Evolutionary conservation across 768 basidiomycete species (phyloP).

Genomic region (Tylopilus sp.): DNA sequence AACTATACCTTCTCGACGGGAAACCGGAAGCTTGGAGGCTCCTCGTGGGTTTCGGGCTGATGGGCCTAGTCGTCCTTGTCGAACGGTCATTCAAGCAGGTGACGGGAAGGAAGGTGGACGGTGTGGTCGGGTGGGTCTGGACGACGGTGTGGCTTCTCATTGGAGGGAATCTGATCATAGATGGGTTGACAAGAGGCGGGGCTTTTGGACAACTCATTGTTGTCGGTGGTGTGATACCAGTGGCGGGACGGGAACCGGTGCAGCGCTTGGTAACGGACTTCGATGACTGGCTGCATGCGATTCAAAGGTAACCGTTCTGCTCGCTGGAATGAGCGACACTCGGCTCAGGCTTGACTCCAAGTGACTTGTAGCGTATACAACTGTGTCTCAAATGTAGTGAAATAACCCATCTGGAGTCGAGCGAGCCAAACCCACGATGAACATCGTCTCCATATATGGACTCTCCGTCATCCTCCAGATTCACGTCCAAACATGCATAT

Average conservation of each 20-base stretch:
- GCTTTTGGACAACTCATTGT: not conserved
- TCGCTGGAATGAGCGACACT: not conserved
- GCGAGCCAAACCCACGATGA: slow-evolving; percentile 31
- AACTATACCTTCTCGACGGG: not conserved
- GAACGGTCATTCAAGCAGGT: not conserved
- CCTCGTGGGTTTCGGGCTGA: not conserved
- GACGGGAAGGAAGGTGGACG: not conserved
- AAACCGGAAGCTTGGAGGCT: not conserved
- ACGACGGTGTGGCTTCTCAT: not conserved
- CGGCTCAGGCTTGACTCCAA: too few relatives aligned
- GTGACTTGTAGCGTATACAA: too few relatives aligned
- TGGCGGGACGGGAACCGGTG: not conserved
- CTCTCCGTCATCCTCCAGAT: slow-evolving; percentile 26
- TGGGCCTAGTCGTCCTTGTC: not conserved
- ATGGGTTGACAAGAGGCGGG: not conserved
- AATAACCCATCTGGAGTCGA: too few relatives aligned
- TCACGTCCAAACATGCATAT: slow-evolving; percentile 28
- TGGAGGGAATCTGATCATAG: not conserved
- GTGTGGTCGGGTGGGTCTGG: too few relatives aligned
- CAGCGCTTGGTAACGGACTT: not conserved
- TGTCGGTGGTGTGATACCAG: not conserved
- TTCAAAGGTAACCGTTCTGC: not conserved
- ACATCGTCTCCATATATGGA: slow-evolving; percentile 22
- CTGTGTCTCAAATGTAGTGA: too few relatives aligned
- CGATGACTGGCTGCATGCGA: not conserved